Conservation (phyloP, 23 red algal genomes). For the Gracilaria vermiculophylla region DNA sequence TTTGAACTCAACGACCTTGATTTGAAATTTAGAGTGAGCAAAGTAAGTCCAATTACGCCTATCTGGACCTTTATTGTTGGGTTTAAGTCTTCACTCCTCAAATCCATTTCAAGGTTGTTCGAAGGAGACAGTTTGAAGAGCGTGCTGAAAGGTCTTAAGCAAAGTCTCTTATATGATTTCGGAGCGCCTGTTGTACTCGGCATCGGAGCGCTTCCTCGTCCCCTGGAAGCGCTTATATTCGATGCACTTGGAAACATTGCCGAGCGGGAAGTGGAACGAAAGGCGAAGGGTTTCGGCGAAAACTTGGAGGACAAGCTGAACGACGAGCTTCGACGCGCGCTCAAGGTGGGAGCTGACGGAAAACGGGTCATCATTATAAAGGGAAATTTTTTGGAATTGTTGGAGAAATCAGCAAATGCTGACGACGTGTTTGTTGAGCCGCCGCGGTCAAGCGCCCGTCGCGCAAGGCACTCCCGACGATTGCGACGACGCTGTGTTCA, state of each 20-base stretch:
- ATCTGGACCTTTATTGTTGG: slow-evolving; percentile 11
- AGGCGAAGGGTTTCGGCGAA: background rate
- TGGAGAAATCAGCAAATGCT: background rate
- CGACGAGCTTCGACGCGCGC: slow-evolving; percentile 4
- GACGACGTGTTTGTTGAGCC: slow-evolving; percentile 7
- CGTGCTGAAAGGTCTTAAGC: background rate
- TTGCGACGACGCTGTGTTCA: too few species aligned
- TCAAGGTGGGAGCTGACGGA: background rate
- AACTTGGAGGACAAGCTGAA: background rate
- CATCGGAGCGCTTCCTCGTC: background rate
- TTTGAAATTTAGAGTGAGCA: slow-evolving; percentile 1
- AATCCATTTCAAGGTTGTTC: background rate
- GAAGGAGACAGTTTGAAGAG: background rate
- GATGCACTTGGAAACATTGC: background rate
- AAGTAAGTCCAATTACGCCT: slow-evolving; percentile 4
- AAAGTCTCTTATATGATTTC: background rate
- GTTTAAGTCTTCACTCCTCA: background rate
- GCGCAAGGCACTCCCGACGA: too few species aligned
- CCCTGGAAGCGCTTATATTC: background rate
- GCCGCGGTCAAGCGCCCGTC: too few species aligned
- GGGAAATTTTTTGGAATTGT: background rate
- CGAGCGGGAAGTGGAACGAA: background rate
- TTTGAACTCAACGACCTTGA: background rate
- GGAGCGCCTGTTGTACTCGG: slow-evolving; percentile 11
- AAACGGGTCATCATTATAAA: background rate